Evolutionary conservation across 345 rosid species (phyloP), one percentile per base, ranked within the genome.

Genomic region (Nephelium lappaceum): DNA sequence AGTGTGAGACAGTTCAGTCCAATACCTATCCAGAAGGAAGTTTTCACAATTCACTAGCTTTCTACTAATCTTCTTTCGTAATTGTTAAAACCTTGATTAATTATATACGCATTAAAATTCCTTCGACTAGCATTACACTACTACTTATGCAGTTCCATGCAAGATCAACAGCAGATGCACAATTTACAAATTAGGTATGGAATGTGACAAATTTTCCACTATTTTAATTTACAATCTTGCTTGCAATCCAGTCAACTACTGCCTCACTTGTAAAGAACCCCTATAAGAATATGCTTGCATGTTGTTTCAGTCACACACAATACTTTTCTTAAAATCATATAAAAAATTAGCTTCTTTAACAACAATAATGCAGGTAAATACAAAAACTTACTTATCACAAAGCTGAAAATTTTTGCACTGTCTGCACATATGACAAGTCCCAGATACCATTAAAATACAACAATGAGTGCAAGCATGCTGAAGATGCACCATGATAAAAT

Each of bases 401-500:
- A 97, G 82, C 89, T 93, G 93, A 80, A 94, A 97, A 65, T 84
- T 88, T 89, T 93, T 93, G 93, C 99, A 97, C 84, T 88, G 95
- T 81, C 84, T 86, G 88, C 99, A 97, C 81, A 91, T 91, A 97
- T 98, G 93, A 24, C 92, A 93, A 72, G 82, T 93, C 73, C 98
- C 99, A 0, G 98, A 83, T 60, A 92, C 98, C 98, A 97, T 93
- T 76, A 97, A 83, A 79, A 85, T 81, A 82, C 96, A 94, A 78
- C 99, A 97, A 85, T 97, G 98, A 6, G 85, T 81, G 86, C 99
- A 97, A 66, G 91, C 85, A 86, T 87, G 93, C 88, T 97, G 99
- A 83, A 97, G 87, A 85, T 97, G 99, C 72, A 97, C 99, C 98
- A 97, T 94, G 81, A 97, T 97, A 86, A 97, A 97, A 80, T 97